Base-by-base conservation (phyloP, 345 rosid species). In the Populus nigra region DNA sequence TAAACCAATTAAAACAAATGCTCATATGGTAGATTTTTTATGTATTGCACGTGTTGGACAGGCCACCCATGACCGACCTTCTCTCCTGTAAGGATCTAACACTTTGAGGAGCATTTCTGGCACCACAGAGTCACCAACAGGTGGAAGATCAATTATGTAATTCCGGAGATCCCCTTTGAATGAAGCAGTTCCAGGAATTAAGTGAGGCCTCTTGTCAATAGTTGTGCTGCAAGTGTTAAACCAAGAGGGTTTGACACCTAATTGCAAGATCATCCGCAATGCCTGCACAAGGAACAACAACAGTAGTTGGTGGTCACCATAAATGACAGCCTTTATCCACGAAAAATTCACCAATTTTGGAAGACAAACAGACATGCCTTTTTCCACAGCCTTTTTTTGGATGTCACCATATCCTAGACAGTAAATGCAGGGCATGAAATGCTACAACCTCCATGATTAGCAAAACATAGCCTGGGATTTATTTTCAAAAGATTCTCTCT, bases 61-160 rank as follows among this genome's bases (percentile, higher is more conserved):
- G 67, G 65, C 78, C 71, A 75, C 72, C 50, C 53, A 93, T 47
- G 53, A 47, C 53, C 1, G 5, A 47, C 99, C 98, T 88, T 91
- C 94, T 76, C 84, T 92, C 18, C 94, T 86, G 66, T 95, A 95
- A 71, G 96, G 97, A 85, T 95, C 98, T 80, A 95, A 85, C 73
- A 95, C 92, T 89, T 95, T 95, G 74, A 95, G 91, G 49, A 95
- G 92, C 98, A 95, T 90, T 87, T 95, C 99, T 76, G 97, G 97
- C 80, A 95, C 93, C 23, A 92, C 99, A 67, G 97, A 88, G 73
- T 95, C 99, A 76, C 96, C 98, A 76, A 88, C 69, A 43, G 91
- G 79, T 72, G 98, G 96, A 80, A 89, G 84, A 85, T 88, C 93
- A 86, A 90, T 87, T 90, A 95, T 87, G 92, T 91, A 91, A 82